Conservation (phyloP, 345 rosid species). For the Cardiospermum halicacabum region DNA sequence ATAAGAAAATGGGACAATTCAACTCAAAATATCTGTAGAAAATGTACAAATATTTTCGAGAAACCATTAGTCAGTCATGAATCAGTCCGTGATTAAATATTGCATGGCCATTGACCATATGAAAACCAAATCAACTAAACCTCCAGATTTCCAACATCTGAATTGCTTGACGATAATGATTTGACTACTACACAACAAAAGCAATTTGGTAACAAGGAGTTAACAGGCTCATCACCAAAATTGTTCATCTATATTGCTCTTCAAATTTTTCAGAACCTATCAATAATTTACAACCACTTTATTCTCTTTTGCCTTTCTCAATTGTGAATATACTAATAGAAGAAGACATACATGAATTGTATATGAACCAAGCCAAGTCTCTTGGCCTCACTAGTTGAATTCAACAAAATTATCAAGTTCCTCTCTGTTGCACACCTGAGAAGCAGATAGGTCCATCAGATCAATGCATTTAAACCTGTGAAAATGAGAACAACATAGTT, state of each 20-base stretch:
- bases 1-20: neutral
- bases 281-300: slow-evolving; percentile 5
- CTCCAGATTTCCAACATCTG: neutral
- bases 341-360: too few species aligned
- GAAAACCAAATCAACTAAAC: neutral
- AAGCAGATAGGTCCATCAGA: neutral
- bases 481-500: slow-evolving; percentile 4
- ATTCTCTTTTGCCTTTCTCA: neutral
- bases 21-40: neutral
- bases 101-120: too few species aligned
- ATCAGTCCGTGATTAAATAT: neutral
- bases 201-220: neutral
- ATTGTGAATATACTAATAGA: neutral
- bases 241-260: neutral
- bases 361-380: neutral
- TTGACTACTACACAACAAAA: neutral
- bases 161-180: neutral
- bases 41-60: neutral
- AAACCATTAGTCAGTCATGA: neutral
- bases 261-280: neutral
- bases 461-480: slow-evolving; percentile 22
- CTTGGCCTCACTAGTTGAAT: neutral
- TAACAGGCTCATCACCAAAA: neutral
- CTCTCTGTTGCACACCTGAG: neutral
- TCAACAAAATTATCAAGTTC: neutral